Conservation (phyloP, 176 grass and related monocot species). For the Avena insularis region DNA sequence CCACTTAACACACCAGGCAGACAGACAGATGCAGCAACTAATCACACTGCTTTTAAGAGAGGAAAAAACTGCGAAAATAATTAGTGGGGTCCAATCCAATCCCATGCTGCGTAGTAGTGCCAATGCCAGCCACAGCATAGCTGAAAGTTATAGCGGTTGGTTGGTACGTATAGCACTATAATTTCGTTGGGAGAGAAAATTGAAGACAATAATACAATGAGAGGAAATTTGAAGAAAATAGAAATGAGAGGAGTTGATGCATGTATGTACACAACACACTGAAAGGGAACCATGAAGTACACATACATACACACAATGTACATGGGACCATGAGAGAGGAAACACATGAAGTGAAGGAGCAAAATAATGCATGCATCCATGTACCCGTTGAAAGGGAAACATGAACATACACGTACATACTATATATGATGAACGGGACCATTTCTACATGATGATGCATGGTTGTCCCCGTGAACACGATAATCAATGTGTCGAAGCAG, state of each 20-base stretch:
- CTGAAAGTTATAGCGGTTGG: no score
- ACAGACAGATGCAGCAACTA: background rate
- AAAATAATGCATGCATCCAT: no score
- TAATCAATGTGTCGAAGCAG: no score
- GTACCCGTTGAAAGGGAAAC: background rate
- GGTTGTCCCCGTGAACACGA: background rate
- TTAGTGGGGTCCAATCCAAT: slow-evolving; percentile 1
- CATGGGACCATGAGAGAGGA: no score
- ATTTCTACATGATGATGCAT: background rate
- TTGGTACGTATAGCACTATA: no score
- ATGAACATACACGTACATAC: background rate
- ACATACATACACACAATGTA: no score
- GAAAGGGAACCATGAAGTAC: no score
- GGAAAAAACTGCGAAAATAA: background rate
- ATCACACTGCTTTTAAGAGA: background rate
- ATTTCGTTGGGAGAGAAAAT: no score
- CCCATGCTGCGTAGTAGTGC: background rate
- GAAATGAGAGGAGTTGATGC: no score
- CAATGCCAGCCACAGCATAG: no score
- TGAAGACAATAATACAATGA: background rate
- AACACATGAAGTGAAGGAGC: no score
- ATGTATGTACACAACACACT: no score
- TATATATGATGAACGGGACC: background rate
- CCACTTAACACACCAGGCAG: background rate
- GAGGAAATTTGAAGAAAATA: background rate